These are phyloP conservation scores for Fibroporia radiculosa DNA, from an alignment of 768 basidiomycete genomes.

Conservation along the genomic window DNA sequence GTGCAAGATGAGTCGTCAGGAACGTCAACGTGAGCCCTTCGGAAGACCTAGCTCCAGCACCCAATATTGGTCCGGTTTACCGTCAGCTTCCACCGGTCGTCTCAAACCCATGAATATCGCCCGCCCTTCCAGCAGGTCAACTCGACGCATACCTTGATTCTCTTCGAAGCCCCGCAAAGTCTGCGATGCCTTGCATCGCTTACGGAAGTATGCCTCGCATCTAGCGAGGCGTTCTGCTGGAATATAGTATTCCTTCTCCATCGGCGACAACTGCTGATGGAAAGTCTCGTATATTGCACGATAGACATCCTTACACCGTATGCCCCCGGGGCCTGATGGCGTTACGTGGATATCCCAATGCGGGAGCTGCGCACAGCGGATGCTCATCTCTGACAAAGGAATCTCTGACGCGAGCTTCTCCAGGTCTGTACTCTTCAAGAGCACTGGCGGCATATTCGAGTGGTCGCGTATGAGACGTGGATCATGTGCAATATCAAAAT, in stretches of 20 bases:
- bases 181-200: conserved; percentile 10
- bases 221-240: neutral
- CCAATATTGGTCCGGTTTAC: conserved; percentile 6
- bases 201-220: conserved; percentile 9
- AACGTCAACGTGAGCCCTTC: neutral
- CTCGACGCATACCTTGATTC: conserved; percentile 13
- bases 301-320: conserved; percentile 13
- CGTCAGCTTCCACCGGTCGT: conserved; percentile 5
- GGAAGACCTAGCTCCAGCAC: conserved; percentile 7
- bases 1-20: conserved; percentile 1
- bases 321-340: conserved; percentile 7
- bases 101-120: conserved; percentile 17
- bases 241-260: conserved; percentile 8
- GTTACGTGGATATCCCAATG: conserved; percentile 11
- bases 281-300: conserved; percentile 14
- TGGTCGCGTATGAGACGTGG: conserved; percentile 8
- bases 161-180: conserved; percentile 7
- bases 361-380: conserved; percentile 8
- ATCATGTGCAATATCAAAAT: conserved; percentile 11
- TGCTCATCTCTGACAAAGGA: conserved; percentile 11
- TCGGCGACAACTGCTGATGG: conserved; percentile 5
- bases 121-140: conserved; percentile 18
- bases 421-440: neutral
- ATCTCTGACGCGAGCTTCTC: conserved; percentile 7
- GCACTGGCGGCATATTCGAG: conserved; percentile 1